Percentiles rank a stretch among this genome's conserved stretches.
phyloP scores from a whole-genome alignment of 2,329 filamentous ascomycete species.

The Periconia digitata region DNA sequence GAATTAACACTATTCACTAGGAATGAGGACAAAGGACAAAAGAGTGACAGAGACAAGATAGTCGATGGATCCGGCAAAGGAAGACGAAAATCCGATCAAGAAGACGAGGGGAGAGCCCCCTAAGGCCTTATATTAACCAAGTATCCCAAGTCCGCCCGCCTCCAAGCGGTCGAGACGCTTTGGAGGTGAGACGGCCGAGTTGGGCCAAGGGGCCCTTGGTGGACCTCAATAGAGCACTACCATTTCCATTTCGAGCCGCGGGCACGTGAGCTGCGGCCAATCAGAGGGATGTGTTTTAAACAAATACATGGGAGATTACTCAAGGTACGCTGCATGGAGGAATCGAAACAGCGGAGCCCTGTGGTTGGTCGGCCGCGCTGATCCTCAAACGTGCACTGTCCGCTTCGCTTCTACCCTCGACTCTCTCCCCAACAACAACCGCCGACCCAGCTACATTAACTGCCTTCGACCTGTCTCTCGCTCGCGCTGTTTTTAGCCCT shows the following conservation, averaged over 20 bases:
- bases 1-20: background rate
- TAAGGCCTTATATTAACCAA: slow-evolving; percentile 1
- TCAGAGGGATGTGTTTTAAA: background rate
- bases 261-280: background rate
- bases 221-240: too few species aligned
- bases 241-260: background rate
- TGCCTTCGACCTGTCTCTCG: too few species aligned
- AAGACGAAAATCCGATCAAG: background rate
- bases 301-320: background rate
- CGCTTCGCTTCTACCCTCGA: slow-evolving; percentile 1
- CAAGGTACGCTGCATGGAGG: background rate
- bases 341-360: background rate
- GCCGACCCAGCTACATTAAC: too few species aligned
- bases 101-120: background rate
- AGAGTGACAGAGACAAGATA: background rate
- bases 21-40: background rate
- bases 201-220: too few species aligned
- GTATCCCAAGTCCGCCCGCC: background rate
- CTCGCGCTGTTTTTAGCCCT: too few species aligned
- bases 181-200: too few species aligned
- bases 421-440: too few species aligned
- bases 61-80: too few species aligned
- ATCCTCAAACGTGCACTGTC: background rate
- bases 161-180: too few species aligned
- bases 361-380: background rate